Evolutionary conservation across 768 basidiomycete species (phyloP), one percentile per base, ranked within the genome.

Genomic region (Lactarius vividus): DNA sequence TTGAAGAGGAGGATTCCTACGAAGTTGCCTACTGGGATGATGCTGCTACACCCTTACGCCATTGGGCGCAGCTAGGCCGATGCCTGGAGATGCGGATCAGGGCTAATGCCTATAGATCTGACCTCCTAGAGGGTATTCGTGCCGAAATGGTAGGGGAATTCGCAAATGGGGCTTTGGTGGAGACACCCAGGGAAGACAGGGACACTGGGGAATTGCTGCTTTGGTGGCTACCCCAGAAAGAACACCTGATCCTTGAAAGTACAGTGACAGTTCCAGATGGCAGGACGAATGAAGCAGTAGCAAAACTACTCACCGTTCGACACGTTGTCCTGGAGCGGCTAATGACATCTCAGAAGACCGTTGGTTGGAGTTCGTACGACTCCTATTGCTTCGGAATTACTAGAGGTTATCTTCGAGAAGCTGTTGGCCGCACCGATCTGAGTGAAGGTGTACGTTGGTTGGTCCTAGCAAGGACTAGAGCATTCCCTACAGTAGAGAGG

Each of bases 71-170:
- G n/a, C 1, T 44, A n/a, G 44, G 44, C 3, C 3, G 20, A 0
- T n/a, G n/a, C 2, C 7, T n/a, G 0, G 44, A 44, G 3, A 10
- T 44, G n/a, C 0, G 44, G 7, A 8, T 44, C 0, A 8, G 44
- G 1, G 20, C 20, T 0, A 10, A 9, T 1, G 3, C 2, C 0
- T 44, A 44, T 10, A 2, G 44, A 9, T n/a, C 44, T 1, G 9
- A n/a, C 2, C 20, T 44, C 9, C n/a, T 44, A 9, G 44, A 44
- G 2, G 10, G 0, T 0, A 20, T 44, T 0, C 7, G 4, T 0
- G 20, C 44, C 3, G 44, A 11, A 44, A 3, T 44, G 2, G 3
- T 18, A 0, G 44, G 44, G 0, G 44, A 44, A n/a, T n/a, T 20
- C 2, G 8, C 3, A n/a, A 9, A 44, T 4, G 44, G 44, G 44